Percentiles rank a stretch among this genome's conserved stretches.
These are phyloP conservation scores for Termitomyces sp. DNA, from an alignment of 768 basidiomycete species.

Conservation along the genomic window DNA sequence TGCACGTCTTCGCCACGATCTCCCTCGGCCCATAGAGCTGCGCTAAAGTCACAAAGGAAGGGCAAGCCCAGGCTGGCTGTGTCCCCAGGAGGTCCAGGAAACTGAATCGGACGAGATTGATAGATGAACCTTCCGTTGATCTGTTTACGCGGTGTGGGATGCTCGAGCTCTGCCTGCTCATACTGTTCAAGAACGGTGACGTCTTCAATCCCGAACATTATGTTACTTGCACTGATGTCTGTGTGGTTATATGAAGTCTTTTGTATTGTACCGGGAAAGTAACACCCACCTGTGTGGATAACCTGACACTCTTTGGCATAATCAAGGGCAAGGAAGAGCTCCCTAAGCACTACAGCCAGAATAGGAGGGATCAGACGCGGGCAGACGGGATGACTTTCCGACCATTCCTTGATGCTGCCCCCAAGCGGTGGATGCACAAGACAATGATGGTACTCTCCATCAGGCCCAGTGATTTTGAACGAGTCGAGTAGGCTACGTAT, in stretches of 20 bases:
- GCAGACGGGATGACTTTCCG: neutral
- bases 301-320: neutral
- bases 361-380: neutral
- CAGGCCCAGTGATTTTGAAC: neutral
- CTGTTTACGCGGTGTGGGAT: slow-evolving; percentile 14
- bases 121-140: slow-evolving; percentile 9
- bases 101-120: slow-evolving; percentile 1
- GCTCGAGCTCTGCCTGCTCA: slow-evolving; percentile 11
- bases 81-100: neutral
- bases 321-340: neutral
- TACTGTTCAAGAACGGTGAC: neutral
- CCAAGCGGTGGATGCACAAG: neutral
- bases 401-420: neutral
- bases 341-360: neutral
- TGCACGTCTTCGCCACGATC: neutral
- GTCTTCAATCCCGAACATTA: neutral
- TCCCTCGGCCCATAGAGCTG: slow-evolving; percentile 7
- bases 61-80: slow-evolving; percentile 5
- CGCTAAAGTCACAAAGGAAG: slow-evolving; percentile 20
- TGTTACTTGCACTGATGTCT: neutral
- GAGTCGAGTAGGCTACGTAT: neutral
- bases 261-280: neutral
- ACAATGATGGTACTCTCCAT: neutral
- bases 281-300: neutral
- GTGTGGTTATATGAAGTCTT: neutral